phyloP scores from a whole-genome alignment of 352 stramenopile genomes.

The Pythium brachiatum region DNA sequence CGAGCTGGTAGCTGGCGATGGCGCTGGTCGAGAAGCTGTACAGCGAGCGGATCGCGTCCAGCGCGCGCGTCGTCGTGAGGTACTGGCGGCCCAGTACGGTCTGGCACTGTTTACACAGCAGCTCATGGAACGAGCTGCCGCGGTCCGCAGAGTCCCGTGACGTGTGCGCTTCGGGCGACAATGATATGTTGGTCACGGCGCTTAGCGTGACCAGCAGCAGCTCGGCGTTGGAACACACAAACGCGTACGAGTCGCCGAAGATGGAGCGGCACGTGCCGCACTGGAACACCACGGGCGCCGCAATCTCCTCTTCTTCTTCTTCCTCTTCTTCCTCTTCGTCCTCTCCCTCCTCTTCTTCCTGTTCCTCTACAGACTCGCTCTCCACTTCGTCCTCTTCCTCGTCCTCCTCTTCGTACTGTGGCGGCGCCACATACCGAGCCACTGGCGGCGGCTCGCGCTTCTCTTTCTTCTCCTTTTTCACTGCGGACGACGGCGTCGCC shows the following conservation, averaged over 20 bases:
- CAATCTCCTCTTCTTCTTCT: constrained; percentile 46
- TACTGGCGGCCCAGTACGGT: constrained; percentile 76
- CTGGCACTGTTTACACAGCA: constrained; percentile 81
- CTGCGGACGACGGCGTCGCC: constrained; percentile 7
- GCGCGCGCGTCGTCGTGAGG: constrained; percentile 54
- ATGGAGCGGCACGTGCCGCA: constrained; percentile 82
- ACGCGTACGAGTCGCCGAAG: constrained; percentile 81
- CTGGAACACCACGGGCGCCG: constrained; percentile 79
- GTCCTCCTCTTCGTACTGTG: constrained; percentile 19
- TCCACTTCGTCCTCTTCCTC: constrained; percentile 26
- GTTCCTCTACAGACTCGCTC: constrained; percentile 12
- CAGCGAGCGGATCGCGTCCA: constrained; percentile 65
- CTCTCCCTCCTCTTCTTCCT: constrained; percentile 12
- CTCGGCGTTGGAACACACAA: constrained; percentile 72
- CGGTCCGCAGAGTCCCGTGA: constrained; percentile 43
- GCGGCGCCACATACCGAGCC: background rate
- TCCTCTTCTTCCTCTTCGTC: constrained; percentile 37
- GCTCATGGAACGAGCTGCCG: constrained; percentile 70
- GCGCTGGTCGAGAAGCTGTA: constrained; percentile 74
- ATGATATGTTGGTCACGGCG: constrained; percentile 63
- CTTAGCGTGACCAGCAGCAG: constrained; percentile 74
- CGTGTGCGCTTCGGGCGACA: constrained; percentile 47
- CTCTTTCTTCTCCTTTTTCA: constrained; percentile 17
- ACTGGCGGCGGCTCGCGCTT: constrained; percentile 11
- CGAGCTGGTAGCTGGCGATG: constrained; percentile 80